phyloP scores from a whole-genome alignment of 75 land plant species.

The Larix kaempferi region DNA sequence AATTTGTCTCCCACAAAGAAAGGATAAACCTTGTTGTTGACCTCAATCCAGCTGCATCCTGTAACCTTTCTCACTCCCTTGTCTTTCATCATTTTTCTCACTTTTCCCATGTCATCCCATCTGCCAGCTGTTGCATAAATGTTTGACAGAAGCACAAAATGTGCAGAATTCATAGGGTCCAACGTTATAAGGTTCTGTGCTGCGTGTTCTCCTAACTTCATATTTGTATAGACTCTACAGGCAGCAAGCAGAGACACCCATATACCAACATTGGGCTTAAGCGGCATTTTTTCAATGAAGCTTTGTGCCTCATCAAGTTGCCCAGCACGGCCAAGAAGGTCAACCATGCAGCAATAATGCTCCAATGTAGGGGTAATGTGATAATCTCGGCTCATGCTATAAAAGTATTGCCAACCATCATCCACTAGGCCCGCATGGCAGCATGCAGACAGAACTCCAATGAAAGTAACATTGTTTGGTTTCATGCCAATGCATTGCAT shows the following conservation, averaged over 20 bases:
- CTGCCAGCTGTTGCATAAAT: conserved; percentile 41
- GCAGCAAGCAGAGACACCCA: conserved; percentile 19
- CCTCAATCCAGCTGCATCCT: conserved; percentile 30
- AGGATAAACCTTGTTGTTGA: conserved; percentile 9
- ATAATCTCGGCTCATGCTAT: conserved; percentile 11
- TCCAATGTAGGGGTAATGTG: conserved; percentile 9
- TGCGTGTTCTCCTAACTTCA: conserved; percentile 15
- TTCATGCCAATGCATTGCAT: conserved; percentile 33
- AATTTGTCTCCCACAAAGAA: neutral
- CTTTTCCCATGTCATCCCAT: conserved; percentile 42
- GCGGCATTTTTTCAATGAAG: conserved; percentile 14
- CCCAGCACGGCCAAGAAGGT: conserved; percentile 29
- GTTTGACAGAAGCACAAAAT: conserved; percentile 34
- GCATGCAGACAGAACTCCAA: conserved; percentile 25
- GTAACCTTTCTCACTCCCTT: conserved; percentile 14
- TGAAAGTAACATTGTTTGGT: conserved; percentile 29
- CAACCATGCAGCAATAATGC: conserved; percentile 26
- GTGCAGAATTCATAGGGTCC: conserved; percentile 14
- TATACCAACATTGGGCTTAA: conserved; percentile 10
- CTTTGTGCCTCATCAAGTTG: conserved; percentile 19
- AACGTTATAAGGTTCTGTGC: conserved; percentile 14
- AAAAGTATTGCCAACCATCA: conserved; percentile 12
- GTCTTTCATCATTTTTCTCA: conserved; percentile 52
- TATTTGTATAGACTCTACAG: conserved; percentile 12
- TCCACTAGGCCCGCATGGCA: conserved; percentile 18